These are phyloP conservation scores for Oemleria cerasiformis DNA, from an alignment of 306 rosid species.

Conservation along the genomic window DNA sequence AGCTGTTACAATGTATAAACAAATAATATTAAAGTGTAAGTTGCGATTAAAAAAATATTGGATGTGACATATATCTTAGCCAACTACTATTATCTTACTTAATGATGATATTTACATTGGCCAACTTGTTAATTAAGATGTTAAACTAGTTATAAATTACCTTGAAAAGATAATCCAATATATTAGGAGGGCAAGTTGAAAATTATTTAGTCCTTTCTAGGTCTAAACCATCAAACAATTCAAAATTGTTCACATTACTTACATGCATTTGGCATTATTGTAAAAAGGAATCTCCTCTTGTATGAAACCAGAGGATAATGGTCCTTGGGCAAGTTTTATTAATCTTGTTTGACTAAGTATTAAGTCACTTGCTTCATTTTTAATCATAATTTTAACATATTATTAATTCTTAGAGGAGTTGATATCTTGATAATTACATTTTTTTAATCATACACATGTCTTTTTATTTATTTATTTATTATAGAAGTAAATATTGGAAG, in stretches of 20 bases:
- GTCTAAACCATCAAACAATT: slow-evolving; percentile 26
- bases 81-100: slow-evolving; percentile 25
- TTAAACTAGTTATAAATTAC: slow-evolving; percentile 16
- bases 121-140: slow-evolving; percentile 31
- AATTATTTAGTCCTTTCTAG: slow-evolving; percentile 20
- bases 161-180: slow-evolving; percentile 17
- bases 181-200: slow-evolving; percentile 40
- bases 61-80: slow-evolving; percentile 17
- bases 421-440: too few species aligned
- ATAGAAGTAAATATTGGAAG: too few species aligned
- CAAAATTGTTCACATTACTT: slow-evolving; percentile 12
- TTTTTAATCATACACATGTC: too few species aligned
- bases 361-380: slow-evolving; percentile 13
- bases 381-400: too few species aligned
- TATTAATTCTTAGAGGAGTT: too few species aligned
- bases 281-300: slow-evolving; percentile 41
- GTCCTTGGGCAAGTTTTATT: slow-evolving; percentile 3
- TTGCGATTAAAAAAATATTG: too few species aligned
- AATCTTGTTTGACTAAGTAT: slow-evolving; percentile 21
- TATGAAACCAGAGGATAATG: slow-evolving; percentile 29
- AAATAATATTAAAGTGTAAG: too few species aligned
- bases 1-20: too few species aligned
- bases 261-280: slow-evolving; percentile 49
- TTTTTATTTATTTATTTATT: too few species aligned
- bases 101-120: slow-evolving; percentile 7